phyloP scores from a whole-genome alignment of 139 green algal genomes.

The Deuterostichococcus epilithicus region DNA sequence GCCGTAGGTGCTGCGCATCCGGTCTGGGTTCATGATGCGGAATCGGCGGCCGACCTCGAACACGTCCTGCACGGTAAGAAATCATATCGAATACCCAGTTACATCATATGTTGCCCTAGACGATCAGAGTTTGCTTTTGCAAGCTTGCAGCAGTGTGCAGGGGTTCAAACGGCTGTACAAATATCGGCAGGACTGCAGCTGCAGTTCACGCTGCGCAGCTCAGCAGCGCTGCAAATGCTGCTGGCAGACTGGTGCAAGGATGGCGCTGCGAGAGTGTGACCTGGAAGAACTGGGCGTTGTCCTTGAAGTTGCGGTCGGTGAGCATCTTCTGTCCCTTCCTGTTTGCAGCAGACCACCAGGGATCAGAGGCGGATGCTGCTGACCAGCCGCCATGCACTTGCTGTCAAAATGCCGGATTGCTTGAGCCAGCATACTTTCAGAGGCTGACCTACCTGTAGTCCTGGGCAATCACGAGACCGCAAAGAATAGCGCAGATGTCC shows the following conservation, averaged over 20 bases:
- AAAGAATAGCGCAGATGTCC: conserved; percentile 86
- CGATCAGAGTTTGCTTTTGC: no score
- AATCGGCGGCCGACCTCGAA: conserved; percentile 88
- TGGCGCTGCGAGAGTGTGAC: conserved; percentile 4
- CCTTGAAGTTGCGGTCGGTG: conserved; percentile 67
- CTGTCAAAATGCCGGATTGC: no score
- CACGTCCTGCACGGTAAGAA: conserved; percentile 31
- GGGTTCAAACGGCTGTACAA: no score
- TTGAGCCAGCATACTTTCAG: no score
- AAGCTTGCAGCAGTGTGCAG: neutral
- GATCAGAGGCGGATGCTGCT: no score
- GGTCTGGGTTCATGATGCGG: conserved; percentile 95
- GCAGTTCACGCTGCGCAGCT: neutral
- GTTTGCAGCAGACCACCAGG: no score
- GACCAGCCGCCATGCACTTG: no score
- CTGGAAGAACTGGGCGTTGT: conserved; percentile 77
- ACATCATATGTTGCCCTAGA: neutral
- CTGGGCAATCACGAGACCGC: conserved; percentile 51
- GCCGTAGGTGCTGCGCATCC: conserved; percentile 90
- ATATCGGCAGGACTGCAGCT: no score
- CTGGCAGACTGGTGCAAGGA: no score
- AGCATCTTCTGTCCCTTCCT: conserved; percentile 85
- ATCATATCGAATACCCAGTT: neutral
- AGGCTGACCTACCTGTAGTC: conserved; percentile 87
- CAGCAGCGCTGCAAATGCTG: neutral